phyloP scores from a whole-genome alignment of 2,329 filamentous ascomycete genomes.

The Tetracladium maxilliforme region DNA sequence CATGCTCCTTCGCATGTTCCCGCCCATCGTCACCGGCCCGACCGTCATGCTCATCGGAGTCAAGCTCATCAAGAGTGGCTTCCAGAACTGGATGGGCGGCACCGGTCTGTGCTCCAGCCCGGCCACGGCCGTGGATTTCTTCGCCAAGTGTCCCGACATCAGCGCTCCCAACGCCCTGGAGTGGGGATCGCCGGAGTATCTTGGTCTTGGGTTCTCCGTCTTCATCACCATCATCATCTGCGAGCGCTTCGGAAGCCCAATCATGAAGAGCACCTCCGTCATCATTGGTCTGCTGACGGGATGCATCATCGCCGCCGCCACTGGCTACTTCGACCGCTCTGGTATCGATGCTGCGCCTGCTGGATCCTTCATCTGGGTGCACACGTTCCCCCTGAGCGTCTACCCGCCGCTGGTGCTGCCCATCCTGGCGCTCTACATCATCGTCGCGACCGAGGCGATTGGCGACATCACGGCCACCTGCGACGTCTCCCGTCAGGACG shows the following conservation, averaged over 20 bases:
- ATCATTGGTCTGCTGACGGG: constrained; percentile 61
- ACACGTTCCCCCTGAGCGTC: constrained; percentile 58
- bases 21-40: constrained; percentile 63
- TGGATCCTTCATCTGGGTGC: constrained; percentile 64
- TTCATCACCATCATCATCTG: constrained; percentile 69
- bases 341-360: constrained; percentile 57
- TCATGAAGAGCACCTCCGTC: constrained; percentile 72
- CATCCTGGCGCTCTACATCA: constrained; percentile 53
- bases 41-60: constrained; percentile 64
- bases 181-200: constrained; percentile 68
- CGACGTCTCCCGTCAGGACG: constrained; percentile 63
- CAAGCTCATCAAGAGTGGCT: constrained; percentile 54
- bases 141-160: constrained; percentile 50
- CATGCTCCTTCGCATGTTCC: constrained; percentile 58
- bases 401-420: constrained; percentile 64
- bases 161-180: constrained; percentile 55
- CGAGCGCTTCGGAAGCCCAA: constrained; percentile 67
- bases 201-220: constrained; percentile 68
- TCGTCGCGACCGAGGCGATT: constrained; percentile 66
- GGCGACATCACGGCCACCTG: constrained; percentile 71
- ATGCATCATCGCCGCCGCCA: constrained; percentile 65
- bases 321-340: constrained; percentile 63
- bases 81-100: constrained; percentile 68
- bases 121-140: constrained; percentile 35
- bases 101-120: constrained; percentile 38